Percentiles rank a stretch among this genome's conserved stretches.
These are phyloP conservation scores for Malus asiatica DNA, from an alignment of 306 rosid genomes.

Conservation along the genomic window DNA sequence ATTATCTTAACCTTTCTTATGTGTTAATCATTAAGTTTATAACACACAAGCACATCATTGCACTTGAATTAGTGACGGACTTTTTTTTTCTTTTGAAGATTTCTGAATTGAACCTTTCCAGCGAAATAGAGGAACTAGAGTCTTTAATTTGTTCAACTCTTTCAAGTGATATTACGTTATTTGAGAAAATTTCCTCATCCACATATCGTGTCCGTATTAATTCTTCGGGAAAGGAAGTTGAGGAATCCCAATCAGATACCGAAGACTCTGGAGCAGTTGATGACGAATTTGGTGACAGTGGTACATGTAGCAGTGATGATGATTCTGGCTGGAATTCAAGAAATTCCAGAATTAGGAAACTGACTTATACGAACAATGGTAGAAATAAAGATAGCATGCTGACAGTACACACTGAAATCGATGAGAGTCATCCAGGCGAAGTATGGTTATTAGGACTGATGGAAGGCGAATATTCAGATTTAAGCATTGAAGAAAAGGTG, in stretches of 20 bases:
- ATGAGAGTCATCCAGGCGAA: slow-evolving; percentile 91
- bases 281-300: slow-evolving; percentile 42
- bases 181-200: slow-evolving; percentile 88
- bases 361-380: slow-evolving; percentile 17
- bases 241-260: slow-evolving; percentile 64
- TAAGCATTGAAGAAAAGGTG: slow-evolving; percentile 86
- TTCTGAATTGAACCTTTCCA: slow-evolving; percentile 58
- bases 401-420: slow-evolving; percentile 62
- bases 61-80: slow-evolving; percentile 10
- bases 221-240: slow-evolving; percentile 41
- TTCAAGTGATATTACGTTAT: slow-evolving; percentile 86
- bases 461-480: slow-evolving; percentile 89
- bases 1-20: background rate
- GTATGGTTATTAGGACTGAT: slow-evolving; percentile 82
- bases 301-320: slow-evolving; percentile 45
- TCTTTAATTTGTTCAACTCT: slow-evolving; percentile 62
- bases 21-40: background rate
- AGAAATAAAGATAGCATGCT: slow-evolving; percentile 32
- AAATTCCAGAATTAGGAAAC: slow-evolving; percentile 28
- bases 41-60: background rate
- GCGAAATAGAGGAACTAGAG: slow-evolving; percentile 65
- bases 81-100: slow-evolving; percentile 49
- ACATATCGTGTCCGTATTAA: slow-evolving; percentile 77
- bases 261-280: slow-evolving; percentile 85
- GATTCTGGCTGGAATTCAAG: slow-evolving; percentile 52